Evolutionary conservation across 352 stramenopile genomes (phyloP), one percentile per base, ranked within the genome.

Genomic region (Phytophthora sp.): DNA sequence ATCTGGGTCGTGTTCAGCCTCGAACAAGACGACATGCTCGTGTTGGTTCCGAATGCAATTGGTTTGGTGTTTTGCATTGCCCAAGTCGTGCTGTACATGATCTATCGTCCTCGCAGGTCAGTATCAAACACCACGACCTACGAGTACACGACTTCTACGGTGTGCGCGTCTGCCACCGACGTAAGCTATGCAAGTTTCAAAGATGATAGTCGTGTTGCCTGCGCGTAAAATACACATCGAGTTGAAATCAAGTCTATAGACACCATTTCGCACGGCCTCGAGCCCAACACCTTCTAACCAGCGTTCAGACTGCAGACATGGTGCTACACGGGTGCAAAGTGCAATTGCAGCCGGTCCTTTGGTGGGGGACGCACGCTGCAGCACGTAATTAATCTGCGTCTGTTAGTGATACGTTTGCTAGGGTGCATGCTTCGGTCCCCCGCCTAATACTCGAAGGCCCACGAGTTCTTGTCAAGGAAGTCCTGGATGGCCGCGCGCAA

Each of bases 401-500:
- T 57, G 49, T 54, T 48, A 46, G 54, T 52, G 28, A 46, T 46
- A 58, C 11, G 10, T 60, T 13, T 53, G 13, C 28, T 54, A 37
- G n/a, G 37, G 23, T 49, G 38, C 46, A 51, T 52, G 28, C 8
- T 27, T 9, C 15, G 15, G 34, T 28, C 21, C 6, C 20, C 24
- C 11, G 30, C 46, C n/a, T 77, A 91, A 55, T 76, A 61, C 66
- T 94, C 85, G 49, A 88, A 92, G 0, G 83, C 85, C 85, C 85
- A 94, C 51, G 79, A 73, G 50, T 94, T 79, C 56, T 82, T 82
- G 44, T 91, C 74, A 24, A 94, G 54, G 53, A 78, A 94, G 34
- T 88, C 84, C 30, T 92, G 77, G 54, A 93, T 92, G 10, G 84
- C 84, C 5, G 73, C 61, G 28, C 83, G 80, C 53, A 94, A 67